phyloP scores from a whole-genome alignment of 2,329 filamentous ascomycete genomes.

The Eutypa lata region DNA sequence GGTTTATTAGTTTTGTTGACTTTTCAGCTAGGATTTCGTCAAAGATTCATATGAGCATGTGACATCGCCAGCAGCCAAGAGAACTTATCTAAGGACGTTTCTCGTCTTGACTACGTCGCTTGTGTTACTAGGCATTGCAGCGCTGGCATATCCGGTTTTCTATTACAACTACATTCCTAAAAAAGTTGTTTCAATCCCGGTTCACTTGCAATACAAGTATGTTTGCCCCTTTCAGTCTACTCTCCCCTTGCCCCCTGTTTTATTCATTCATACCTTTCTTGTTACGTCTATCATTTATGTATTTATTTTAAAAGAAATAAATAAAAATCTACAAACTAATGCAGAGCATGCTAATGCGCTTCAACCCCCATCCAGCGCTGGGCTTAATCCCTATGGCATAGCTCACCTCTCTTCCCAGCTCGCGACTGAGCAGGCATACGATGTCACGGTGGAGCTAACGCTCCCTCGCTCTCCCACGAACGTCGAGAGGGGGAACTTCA shows the following conservation, averaged over 20 bases:
- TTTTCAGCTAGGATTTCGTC: conserved; percentile 22
- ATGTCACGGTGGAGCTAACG: conserved; percentile 70
- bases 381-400: conserved; percentile 51
- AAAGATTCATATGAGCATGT: conserved; percentile 32
- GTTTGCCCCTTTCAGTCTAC: conserved; percentile 13
- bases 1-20: not conserved
- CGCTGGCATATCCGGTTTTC: conserved; percentile 48
- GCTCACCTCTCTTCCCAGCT: conserved; percentile 50
- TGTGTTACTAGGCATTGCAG: conserved; percentile 45
- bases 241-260: too few species aligned
- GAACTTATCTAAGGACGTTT: conserved; percentile 44
- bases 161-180: conserved; percentile 57
- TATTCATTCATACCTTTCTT: too few species aligned
- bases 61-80: conserved; percentile 51
- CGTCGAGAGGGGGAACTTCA: conserved; percentile 82
- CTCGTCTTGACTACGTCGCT: conserved; percentile 41
- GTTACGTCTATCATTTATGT: too few species aligned
- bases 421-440: conserved; percentile 75
- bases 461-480: conserved; percentile 79
- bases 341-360: not conserved
- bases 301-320: too few species aligned
- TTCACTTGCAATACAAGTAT: conserved; percentile 59
- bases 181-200: conserved; percentile 47
- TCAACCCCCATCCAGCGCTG: conserved; percentile 33
- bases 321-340: too few species aligned